Evolutionary conservation across 1,284 basidiomycete species (phyloP), one percentile per base, ranked within the genome.

Genomic region (Cutaneotrichosporon sp.): DNA sequence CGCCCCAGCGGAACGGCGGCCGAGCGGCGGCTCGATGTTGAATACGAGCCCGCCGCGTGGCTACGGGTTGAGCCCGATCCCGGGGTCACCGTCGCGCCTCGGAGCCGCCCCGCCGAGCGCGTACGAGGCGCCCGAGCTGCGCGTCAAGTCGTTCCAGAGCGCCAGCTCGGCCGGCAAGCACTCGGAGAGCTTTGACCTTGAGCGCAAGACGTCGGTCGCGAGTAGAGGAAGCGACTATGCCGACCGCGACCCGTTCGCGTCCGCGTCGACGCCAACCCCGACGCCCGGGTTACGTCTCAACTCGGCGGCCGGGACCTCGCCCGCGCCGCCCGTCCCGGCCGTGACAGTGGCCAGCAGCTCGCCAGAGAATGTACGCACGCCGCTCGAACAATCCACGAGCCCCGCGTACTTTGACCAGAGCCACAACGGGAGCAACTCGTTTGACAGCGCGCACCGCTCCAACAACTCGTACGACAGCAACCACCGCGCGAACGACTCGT

Each of bases 131-230:
- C 60, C 64, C 14, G 47, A 67, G 42, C 52, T 67, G 18, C 66
- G 77, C 3, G 71, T 75, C 59, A 72, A 76, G 63, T 69, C 66
- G 24, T 78, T 72, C 66, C 75, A 76, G 59, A 75, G 73, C 0
- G 67, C 67, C 5, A 65, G 70, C 10, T 73, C 75, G 6, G 69
- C 67, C 16, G 67, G 64, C 38, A 56, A 70, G 55, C 69, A 69
- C 27, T 68, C 64, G 24, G 77, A 77, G 56, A 72, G 72, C 16
- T 79, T 79, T 51, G 75, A 77, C 42, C 69, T 77, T 16, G 77
- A 79, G 54, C 69, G 76, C 34, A 58, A 60, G 49, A 52, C 22
- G 4, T 55, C 58, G 2, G 38, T 56, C 1, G 50, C 63, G 24
- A 47, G 36, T 10, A 38, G 50, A 13, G 42, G 31, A 8, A 59